Base-by-base conservation (phyloP, 805 yeast genomes). In the Pichia phayaonensis region DNA sequence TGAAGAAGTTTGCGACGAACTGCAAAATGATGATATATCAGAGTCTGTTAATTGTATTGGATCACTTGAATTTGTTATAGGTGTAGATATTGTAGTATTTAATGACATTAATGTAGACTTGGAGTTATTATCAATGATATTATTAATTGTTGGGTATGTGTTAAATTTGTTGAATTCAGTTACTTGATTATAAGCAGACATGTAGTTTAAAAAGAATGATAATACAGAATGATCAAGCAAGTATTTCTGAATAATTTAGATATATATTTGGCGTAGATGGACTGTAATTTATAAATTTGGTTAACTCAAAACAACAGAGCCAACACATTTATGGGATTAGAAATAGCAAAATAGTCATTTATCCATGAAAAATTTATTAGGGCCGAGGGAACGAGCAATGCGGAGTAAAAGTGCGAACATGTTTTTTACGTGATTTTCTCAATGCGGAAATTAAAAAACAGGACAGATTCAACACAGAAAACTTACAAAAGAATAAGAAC, bases 1-100 rank as follows among this genome's bases (percentile, higher is more conserved):
- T 10, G 65, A 57, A 2, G 57, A 48, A 2, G 57, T 50, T 22
- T 53, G 48, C 7, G 57, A 48, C 21, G 47, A 47, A 45, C 24
- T 21, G 23, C 21, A 31, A 42, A 43, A 34, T 16, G 42, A 29
- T 20, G 46, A 26, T 8, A 40, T 22, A 8, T 40, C 39, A 21
- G 41, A 26, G 21, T 38, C 40, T 12, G 36, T 22, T n/a, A 34
- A 34, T 3, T 34, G 38, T n/a, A 34, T 34, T n/a, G 20, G 18
- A 20, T 46, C 41, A 15, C 16, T 15, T 15, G 44, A 38, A 26
- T 40, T 36, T 6, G 44, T 41, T 18, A 31, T 24, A 10, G 39
- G 16, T 8, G 31, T 11, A 5, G 39, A 8, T 1, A 40, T 8
- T 11, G 3, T 18, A 3, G 26, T 22, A 21, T 46, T 41, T 27